A percentile compares a stretch with the other conserved stretches of the same genome.
Evolutionary conservation across 306 rosid species (phyloP).

Genomic region (Mimosa pudica): DNA sequence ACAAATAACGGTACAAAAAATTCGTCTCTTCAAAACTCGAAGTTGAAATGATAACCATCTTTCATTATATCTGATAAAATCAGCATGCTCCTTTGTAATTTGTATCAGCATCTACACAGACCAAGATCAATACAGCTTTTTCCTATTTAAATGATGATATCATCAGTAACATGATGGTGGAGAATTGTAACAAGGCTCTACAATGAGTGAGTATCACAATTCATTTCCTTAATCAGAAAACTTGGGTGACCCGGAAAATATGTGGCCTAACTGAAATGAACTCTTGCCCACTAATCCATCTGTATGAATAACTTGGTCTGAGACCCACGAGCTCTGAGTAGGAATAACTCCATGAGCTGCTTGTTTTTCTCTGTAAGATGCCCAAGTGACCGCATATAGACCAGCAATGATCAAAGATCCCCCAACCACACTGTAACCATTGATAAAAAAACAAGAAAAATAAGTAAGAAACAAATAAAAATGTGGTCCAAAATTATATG

Average conservation of each 20-base stretch:
- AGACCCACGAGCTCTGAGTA: slow-evolving; percentile 41
- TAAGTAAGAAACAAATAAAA: slow-evolving; percentile 30
- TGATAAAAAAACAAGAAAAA: slow-evolving; percentile 30
- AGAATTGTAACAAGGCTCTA: slow-evolving; percentile 30
- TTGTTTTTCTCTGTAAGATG: slow-evolving; percentile 71
- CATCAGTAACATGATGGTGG: slow-evolving; percentile 18
- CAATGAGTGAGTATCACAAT: slow-evolving; percentile 18
- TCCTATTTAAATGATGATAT: not conserved
- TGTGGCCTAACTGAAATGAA: slow-evolving; percentile 53
- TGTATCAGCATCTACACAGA: not conserved
- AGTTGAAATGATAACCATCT: not conserved
- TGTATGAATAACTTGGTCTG: slow-evolving; percentile 58
- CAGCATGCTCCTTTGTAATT: not conserved
- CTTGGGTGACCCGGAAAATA: slow-evolving; percentile 66
- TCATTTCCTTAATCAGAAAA: slow-evolving; percentile 59
- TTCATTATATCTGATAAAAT: not conserved
- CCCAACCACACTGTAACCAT: slow-evolving; percentile 70
- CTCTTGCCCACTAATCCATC: slow-evolving; percentile 39
- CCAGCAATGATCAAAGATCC: slow-evolving; percentile 81
- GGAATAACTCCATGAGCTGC: slow-evolving; percentile 52
- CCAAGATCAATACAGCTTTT: not conserved
- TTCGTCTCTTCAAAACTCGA: too few species aligned
- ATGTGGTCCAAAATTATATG: slow-evolving; percentile 7
- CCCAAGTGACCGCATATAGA: slow-evolving; percentile 90
- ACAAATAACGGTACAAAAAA: not conserved